These are phyloP conservation scores for Penicillium canescens DNA, from an alignment of 495 filamentous ascomycete species.

Conservation along the genomic window DNA sequence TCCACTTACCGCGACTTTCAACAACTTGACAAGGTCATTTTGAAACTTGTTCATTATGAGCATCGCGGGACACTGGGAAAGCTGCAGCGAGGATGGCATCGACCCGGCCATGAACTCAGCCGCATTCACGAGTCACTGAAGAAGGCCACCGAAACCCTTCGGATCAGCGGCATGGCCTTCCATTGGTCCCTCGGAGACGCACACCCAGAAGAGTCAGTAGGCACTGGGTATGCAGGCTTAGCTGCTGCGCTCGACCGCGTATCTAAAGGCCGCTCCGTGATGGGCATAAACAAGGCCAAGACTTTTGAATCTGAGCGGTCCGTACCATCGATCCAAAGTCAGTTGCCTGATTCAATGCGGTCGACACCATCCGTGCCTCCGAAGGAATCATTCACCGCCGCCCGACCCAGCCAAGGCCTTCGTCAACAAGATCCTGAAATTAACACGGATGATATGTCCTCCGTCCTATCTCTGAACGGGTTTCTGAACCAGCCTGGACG, in stretches of 20 bases:
- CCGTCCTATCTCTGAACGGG: constrained; percentile 16
- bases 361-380: constrained; percentile 19
- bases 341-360: not conserved
- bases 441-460: constrained; percentile 20
- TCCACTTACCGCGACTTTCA: too few species aligned
- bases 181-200: constrained; percentile 24
- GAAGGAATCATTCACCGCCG: too few species aligned
- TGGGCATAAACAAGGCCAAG: constrained; percentile 23
- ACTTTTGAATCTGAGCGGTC: too few species aligned
- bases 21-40: too few species aligned
- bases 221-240: constrained; percentile 23
- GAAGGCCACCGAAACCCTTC: too few species aligned
- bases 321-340: constrained; percentile 7
- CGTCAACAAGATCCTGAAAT: too few species aligned
- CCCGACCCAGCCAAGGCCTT: constrained; percentile 1
- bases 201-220: constrained; percentile 20
- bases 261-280: constrained; percentile 23
- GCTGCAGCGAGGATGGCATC: too few species aligned
- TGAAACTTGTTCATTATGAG: too few species aligned
- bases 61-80: too few species aligned
- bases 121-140: too few species aligned
- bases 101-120: too few species aligned
- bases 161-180: constrained; percentile 25
- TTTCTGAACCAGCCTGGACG: too few species aligned
- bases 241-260: constrained; percentile 28